Conservation (phyloP, 495 filamentous ascomycete species). For the Aspergillus asperescens region DNA sequence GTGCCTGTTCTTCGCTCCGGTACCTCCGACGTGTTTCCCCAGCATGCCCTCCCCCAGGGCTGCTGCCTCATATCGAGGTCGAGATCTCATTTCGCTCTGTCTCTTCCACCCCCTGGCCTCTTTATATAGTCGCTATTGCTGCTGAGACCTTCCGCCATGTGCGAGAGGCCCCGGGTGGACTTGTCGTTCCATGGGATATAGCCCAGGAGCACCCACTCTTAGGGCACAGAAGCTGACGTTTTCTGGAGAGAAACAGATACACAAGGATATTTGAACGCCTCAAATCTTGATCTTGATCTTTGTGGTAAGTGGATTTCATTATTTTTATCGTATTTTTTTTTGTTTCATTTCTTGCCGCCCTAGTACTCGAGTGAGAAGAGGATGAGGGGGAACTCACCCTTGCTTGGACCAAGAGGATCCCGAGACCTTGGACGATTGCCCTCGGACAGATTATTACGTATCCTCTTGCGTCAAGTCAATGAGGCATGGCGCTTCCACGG, state of each 20-base stretch:
- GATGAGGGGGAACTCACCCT: constrained; percentile 1
- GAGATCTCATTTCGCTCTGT: background rate
- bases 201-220: background rate
- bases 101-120: background rate
- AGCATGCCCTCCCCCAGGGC: background rate
- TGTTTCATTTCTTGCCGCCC: background rate
- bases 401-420: background rate
- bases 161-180: background rate
- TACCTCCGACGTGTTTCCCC: background rate
- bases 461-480: too few species aligned
- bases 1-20: background rate
- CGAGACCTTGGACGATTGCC: background rate
- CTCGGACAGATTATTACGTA: background rate
- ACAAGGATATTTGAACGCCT: background rate
- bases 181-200: background rate
- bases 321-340: background rate
- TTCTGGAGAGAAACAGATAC: background rate
- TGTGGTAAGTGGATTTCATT: background rate
- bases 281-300: background rate
- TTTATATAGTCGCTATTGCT: background rate
- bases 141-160: background rate
- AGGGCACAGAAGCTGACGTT: background rate
- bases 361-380: constrained; percentile 1
- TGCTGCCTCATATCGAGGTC: background rate
- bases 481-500: background rate